phyloP scores from a whole-genome alignment of 441 rosid genomes.

The Biscutella laevigata region DNA sequence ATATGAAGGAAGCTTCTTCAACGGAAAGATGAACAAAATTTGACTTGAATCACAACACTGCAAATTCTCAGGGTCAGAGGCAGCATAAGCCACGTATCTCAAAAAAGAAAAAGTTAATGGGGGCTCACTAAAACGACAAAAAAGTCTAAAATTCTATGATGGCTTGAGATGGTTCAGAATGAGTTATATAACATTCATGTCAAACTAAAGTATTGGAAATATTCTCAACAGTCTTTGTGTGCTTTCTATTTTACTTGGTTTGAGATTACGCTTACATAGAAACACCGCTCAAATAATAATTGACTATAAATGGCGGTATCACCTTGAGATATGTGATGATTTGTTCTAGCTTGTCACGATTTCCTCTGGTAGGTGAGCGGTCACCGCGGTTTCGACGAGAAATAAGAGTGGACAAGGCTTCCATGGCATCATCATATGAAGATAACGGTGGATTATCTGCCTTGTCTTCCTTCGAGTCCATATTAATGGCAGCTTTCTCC shows the following conservation, averaged over 20 bases:
- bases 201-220: neutral
- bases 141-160: neutral
- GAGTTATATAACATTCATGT: neutral
- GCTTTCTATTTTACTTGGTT: neutral
- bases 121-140: neutral
- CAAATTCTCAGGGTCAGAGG: neutral
- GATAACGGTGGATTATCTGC: constrained; percentile 36
- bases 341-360: constrained; percentile 49
- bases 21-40: neutral
- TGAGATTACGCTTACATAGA: neutral
- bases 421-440: constrained; percentile 77
- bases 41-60: neutral
- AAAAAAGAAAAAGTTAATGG: neutral
- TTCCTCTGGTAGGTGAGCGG: constrained; percentile 28
- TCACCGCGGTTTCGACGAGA: constrained; percentile 56
- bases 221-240: neutral
- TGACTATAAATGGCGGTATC: neutral
- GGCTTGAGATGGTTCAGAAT: neutral
- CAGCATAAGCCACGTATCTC: neutral
- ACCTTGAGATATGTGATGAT: constrained; percentile 66
- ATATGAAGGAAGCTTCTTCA: neutral
- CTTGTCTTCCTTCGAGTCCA: constrained; percentile 26
- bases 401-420: constrained; percentile 72
- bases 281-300: neutral
- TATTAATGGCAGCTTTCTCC: constrained; percentile 26